Percentiles rank a stretch among this genome's conserved stretches.
These are phyloP conservation scores for Cerioporus squamosus DNA, from an alignment of 1,284 basidiomycete genomes.

Conservation along the genomic window DNA sequence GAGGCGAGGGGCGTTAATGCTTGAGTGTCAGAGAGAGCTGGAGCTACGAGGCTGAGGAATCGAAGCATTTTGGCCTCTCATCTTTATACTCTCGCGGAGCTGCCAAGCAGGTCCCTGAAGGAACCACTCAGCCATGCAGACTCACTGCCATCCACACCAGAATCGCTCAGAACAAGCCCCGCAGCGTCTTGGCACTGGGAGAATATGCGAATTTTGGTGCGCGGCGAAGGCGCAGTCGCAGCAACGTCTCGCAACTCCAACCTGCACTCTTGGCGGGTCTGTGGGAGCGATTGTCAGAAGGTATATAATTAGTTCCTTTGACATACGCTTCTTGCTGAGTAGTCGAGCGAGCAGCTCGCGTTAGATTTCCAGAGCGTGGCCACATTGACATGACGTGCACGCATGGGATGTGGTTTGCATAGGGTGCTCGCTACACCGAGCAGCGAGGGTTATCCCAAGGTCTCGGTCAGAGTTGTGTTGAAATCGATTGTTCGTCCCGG, in stretches of 20 bases:
- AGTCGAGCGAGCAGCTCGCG: neutral
- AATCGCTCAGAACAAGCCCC: neutral
- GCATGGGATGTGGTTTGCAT: too few relatives aligned
- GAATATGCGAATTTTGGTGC: neutral
- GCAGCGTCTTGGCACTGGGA: conserved; percentile 14
- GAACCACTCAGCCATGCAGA: neutral
- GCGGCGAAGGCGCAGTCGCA: conserved; percentile 2
- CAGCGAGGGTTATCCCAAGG: neutral
- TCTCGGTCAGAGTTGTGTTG: neutral
- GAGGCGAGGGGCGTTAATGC: neutral
- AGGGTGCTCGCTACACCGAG: too few relatives aligned
- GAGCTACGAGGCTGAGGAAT: neutral
- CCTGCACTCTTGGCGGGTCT: conserved; percentile 7
- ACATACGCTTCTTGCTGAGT: neutral
- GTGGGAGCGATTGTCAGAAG: conserved; percentile 2
- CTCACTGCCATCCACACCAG: neutral
- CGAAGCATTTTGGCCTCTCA: too few relatives aligned
- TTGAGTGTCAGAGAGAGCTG: neutral
- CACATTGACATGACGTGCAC: too few relatives aligned
- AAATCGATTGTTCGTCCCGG: neutral
- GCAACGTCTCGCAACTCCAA: neutral
- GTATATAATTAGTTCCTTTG: neutral
- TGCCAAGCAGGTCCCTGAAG: conserved; percentile 1
- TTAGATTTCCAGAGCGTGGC: too few relatives aligned
- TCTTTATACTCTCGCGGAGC: neutral